Evolutionary conservation across 2,329 filamentous ascomycete genomes (phyloP).

Genomic region (Nemania abortiva): DNA sequence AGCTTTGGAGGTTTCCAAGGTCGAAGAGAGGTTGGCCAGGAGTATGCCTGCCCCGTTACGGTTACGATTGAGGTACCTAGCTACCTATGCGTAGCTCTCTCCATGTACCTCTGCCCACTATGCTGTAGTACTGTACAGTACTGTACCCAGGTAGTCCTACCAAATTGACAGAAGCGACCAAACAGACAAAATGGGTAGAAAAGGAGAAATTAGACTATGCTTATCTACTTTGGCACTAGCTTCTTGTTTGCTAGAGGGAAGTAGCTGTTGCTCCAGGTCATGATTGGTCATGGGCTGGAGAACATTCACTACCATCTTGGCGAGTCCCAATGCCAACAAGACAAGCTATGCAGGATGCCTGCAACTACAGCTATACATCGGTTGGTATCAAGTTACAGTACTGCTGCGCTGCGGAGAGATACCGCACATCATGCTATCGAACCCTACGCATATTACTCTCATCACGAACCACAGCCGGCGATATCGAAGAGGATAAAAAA

Average conservation of each 20-base stretch:
- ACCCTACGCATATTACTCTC: background rate
- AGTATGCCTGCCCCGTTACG: background rate
- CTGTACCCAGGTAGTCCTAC: background rate
- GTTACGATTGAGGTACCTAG: constrained; percentile 3
- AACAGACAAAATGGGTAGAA: constrained; percentile 19
- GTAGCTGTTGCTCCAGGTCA: constrained; percentile 13
- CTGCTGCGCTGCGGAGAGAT: background rate
- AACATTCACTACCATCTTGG: constrained; percentile 27
- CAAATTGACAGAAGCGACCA: constrained; percentile 6
- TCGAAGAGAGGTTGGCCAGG: constrained; percentile 29
- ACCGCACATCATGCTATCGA: background rate
- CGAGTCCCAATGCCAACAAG: constrained; percentile 13
- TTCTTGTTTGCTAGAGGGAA: constrained; percentile 1
- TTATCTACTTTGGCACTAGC: constrained; percentile 26
- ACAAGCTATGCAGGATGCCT: background rate
- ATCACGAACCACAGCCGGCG: background rate
- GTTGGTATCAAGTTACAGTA: constrained; percentile 4
- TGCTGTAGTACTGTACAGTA: background rate
- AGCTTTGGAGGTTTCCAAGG: constrained; percentile 15
- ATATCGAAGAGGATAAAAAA: background rate
- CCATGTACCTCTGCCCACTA: background rate
- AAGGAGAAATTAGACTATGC: constrained; percentile 27
- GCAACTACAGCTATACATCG: background rate
- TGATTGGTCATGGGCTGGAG: background rate
- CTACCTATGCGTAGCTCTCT: background rate